Evolutionary conservation across 1,139 yeast genomes (phyloP).

Genomic region (Scheffersomyces quercinus): DNA sequence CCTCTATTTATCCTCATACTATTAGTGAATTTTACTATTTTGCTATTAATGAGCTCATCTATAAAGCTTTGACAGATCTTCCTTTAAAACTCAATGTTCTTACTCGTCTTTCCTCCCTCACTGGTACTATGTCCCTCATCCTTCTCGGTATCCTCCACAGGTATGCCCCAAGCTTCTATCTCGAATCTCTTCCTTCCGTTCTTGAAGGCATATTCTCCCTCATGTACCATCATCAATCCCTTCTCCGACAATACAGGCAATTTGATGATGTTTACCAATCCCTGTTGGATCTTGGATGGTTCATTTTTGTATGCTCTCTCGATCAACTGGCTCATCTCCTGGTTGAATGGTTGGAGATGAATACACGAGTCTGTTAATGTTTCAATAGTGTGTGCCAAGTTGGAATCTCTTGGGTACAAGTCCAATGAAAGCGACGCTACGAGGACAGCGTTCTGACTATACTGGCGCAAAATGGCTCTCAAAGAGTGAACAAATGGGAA

Average conservation of each 20-base stretch:
- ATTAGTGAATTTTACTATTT: not conserved
- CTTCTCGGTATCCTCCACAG: conserved; percentile 75
- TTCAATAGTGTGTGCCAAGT: conserved; percentile 57
- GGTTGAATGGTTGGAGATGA: conserved; percentile 81
- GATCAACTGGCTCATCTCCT: conserved; percentile 63
- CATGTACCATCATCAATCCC: conserved; percentile 77
- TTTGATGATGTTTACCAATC: conserved; percentile 74
- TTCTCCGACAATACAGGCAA: conserved; percentile 71
- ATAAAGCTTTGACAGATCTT: not conserved
- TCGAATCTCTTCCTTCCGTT: conserved; percentile 83
- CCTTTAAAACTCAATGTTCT: conserved; percentile 36
- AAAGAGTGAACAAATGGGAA: conserved; percentile 66
- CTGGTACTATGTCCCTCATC: conserved; percentile 25
- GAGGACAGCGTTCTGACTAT: conserved; percentile 49
- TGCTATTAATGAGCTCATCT: too few relatives aligned
- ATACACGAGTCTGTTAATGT: conserved; percentile 66
- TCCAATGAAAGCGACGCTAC: conserved; percentile 62
- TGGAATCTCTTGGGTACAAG: conserved; percentile 58
- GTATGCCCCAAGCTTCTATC: conserved; percentile 91
- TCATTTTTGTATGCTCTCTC: conserved; percentile 69
- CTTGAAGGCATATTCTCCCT: conserved; percentile 82
- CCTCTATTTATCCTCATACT: too few relatives aligned
- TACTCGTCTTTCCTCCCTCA: conserved; percentile 28
- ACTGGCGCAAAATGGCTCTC: conserved; percentile 52
- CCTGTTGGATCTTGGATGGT: conserved; percentile 82